Conservation (phyloP, 2,329 filamentous ascomycete genomes). For the Aspergillus fischeri region DNA sequence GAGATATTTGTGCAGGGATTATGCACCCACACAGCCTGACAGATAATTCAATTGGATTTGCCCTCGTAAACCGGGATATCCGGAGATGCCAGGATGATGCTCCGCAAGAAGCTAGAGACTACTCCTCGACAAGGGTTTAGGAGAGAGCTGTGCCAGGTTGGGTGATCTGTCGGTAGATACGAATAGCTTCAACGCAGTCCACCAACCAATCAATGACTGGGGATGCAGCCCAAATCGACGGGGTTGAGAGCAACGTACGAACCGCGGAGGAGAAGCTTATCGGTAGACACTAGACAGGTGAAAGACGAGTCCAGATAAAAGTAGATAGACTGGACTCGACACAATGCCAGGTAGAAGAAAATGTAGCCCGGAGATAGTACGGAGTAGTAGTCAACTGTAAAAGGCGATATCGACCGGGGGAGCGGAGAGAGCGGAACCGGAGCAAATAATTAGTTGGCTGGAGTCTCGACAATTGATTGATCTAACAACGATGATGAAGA, state of each 20-base stretch:
- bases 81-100: conserved; percentile 9
- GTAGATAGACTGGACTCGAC: background rate
- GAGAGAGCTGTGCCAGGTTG: background rate
- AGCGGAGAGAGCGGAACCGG: conserved; percentile 16
- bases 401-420: background rate
- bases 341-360: background rate
- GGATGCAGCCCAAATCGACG: background rate
- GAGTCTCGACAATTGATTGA: background rate
- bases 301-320: background rate
- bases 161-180: background rate
- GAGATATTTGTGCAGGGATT: conserved; percentile 2
- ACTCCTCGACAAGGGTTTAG: background rate
- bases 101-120: conserved; percentile 12
- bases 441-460: conserved; percentile 5
- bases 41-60: conserved; percentile 6
- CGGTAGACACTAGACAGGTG: conserved; percentile 9
- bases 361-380: too few species aligned
- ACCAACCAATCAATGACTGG: conserved; percentile 18
- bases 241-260: conserved; percentile 14
- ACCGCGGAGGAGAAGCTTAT: conserved; percentile 24
- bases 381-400: background rate
- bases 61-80: conserved; percentile 16
- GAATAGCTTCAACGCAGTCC: conserved; percentile 12
- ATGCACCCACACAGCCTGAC: conserved; percentile 4
- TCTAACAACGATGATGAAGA: background rate